Evolutionary conservation across 1,139 yeast genomes (phyloP), one percentile per base, ranked within the genome.

Genomic region (Nakaseomyces bracarensis): DNA sequence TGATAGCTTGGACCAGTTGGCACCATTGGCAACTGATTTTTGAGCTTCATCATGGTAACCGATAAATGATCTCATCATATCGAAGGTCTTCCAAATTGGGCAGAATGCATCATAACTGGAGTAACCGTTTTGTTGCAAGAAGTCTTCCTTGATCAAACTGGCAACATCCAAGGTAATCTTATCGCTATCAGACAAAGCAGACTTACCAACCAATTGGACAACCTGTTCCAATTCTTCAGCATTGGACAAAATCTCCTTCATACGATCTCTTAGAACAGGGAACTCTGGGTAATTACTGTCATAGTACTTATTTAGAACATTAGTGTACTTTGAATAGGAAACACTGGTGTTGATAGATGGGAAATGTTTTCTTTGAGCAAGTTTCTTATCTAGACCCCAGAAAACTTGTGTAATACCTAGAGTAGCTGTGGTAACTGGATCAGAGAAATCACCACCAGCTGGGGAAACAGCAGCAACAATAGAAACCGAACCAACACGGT

Each of bases 391-490:
- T 68, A 91, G 76, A 69, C 99, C 99, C 99, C 99, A 91, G 74
- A 93, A 91, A 47, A 93, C 99, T 72, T 91, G 99, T 28, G 98
- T 93, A 58, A 91, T 91, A 81, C 96, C 96, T 61, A 91, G 77
- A 38, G 99, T 91, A 10, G 98, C 78, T 27, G 97, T 91, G 30
- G 99, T 91, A 55, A 91, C 99, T 36, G 99, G 99, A 71, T 91
- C 99, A 16, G 98, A 91, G 80, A 91, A 89, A 74, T 91, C 99
- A 81, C 99, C 99, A 79, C 98, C 99, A 46, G 98, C 97, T 55
- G 99, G 99, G 7, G 97, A 89, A 39, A 91, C 99, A 55, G 99
- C 99, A 47, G 98, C 99, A 60, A 91, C 99, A 67, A 91, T 91
- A 21, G 98, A 91, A 51, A 91, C 98, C 29, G 97, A 89, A 49